Percentiles rank a stretch among this genome's conserved stretches.
These are phyloP conservation scores for Euphorbia celastroides DNA, from an alignment of 441 rosid genomes.

Conservation along the genomic window DNA sequence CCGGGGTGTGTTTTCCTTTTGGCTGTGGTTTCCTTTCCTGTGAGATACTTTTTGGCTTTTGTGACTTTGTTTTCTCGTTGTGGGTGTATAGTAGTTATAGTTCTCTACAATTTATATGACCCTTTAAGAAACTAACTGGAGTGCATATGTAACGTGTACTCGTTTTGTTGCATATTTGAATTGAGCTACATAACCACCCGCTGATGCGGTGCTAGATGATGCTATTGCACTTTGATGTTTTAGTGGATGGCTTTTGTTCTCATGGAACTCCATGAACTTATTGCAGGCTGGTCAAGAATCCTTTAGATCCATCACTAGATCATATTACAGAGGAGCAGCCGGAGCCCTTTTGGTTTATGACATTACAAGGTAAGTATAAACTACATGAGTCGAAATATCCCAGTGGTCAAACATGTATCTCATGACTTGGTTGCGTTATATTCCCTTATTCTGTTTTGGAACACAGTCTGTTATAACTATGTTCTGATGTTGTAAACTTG, in stretches of 20 bases:
- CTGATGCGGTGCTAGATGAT: too few species aligned
- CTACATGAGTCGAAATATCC: too few species aligned
- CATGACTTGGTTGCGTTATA: background rate
- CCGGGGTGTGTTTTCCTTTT: too few species aligned
- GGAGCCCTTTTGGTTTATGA: slow-evolving; percentile 93
- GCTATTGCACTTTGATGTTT: too few species aligned
- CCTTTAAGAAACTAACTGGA: background rate
- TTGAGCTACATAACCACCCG: too few species aligned
- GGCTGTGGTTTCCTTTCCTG: background rate
- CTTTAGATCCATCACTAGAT: slow-evolving; percentile 86
- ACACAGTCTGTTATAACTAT: background rate
- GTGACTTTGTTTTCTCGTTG: background rate
- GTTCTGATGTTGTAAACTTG: background rate
- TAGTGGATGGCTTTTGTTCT: background rate
- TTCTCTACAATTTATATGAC: background rate
- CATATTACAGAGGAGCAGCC: slow-evolving; percentile 91
- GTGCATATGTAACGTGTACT: too few species aligned
- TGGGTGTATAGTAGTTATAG: background rate
- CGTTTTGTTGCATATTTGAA: too few species aligned
- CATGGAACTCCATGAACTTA: background rate
- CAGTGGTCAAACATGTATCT: background rate
- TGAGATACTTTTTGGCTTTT: background rate
- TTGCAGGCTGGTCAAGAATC: slow-evolving; percentile 92
- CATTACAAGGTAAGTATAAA: slow-evolving; percentile 82
- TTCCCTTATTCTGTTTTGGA: background rate